phyloP scores from a whole-genome alignment of 768 basidiomycete genomes.

The Psilocybe cyanescens region DNA sequence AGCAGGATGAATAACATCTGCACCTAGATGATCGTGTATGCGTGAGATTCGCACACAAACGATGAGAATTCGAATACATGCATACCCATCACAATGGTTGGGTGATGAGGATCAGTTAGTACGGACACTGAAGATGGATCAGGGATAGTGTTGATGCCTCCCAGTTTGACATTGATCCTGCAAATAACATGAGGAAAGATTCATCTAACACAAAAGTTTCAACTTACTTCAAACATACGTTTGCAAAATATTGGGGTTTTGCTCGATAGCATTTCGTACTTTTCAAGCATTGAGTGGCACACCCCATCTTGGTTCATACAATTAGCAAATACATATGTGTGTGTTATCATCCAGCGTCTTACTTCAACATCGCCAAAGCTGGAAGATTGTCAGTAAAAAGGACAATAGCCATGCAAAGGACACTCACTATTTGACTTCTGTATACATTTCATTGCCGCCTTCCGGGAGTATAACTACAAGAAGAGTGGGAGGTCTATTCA shows the following conservation, averaged over 20 bases:
- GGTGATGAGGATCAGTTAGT: slow-evolving; percentile 70
- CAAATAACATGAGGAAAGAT: background rate
- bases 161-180: slow-evolving; percentile 85
- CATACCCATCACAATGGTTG: slow-evolving; percentile 80
- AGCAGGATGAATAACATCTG: slow-evolving; percentile 84
- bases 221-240: slow-evolving; percentile 76
- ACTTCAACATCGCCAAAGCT: slow-evolving; percentile 73
- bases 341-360: background rate
- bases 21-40: slow-evolving; percentile 45
- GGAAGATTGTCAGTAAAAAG: background rate
- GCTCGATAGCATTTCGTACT: slow-evolving; percentile 65
- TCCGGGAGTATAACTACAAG: slow-evolving; percentile 76
- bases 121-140: slow-evolving; percentile 67
- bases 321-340: background rate
- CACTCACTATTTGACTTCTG: slow-evolving; percentile 76
- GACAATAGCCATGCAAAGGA: background rate
- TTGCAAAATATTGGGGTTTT: slow-evolving; percentile 80
- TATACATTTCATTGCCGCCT: slow-evolving; percentile 76
- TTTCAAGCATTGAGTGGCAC: slow-evolving; percentile 82
- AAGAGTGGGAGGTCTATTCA: slow-evolving; percentile 51
- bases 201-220: background rate
- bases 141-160: slow-evolving; percentile 81
- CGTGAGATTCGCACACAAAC: background rate
- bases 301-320: slow-evolving; percentile 53
- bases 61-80: background rate